Base-by-base conservation (phyloP, 2,329 filamentous ascomycete genomes). In the Colletotrichum tropicicola region DNA sequence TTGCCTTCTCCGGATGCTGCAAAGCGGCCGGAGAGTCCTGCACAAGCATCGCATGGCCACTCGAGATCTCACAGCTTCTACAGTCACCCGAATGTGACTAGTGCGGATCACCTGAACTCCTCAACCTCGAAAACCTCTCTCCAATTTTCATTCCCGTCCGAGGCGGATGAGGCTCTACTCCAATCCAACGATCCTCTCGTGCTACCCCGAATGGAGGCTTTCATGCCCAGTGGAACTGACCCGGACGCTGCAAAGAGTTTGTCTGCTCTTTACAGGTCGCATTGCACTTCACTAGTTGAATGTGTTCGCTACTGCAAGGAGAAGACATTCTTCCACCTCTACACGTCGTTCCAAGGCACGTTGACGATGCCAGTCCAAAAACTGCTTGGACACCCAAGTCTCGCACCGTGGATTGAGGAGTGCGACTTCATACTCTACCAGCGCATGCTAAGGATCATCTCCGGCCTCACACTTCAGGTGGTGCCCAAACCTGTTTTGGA, bases 301-400 rank as follows among this genome's bases (percentile, higher is more conserved):
- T 95, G 93, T 71, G 94, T 99, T 67, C 92, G 96, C 28, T 98
- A 93, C 77, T 98, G 95, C 84, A 97, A 96, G 74, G 93, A 98
- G 77, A 97, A 97, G 80, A 95, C 94, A 6, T 97, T 99, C 76
- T 97, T 97, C 75, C 93, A 97, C 69, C 87, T 98, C 15, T 97
- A 97, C 75, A 94, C 92, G 6, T 96, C 95, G 1, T 98, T 99
- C 76, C 93, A 97, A 73, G 96, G 96, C 59, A 98, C 94, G 2
- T 87, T 99, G 72, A 99, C 96, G 1, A 97, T 98, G 78, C 96
- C 96, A 6, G 95, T 98, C 3, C 94, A 98, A 77, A 98, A 97
- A 77, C 82, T 99, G 3, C 91, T 99, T 72, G 89, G 90, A 13
- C 89, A 97, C 72, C 89, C 91, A 3, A 90, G 89, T 59, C 82